A percentile compares a stretch with the other conserved stretches of the same genome.
Evolutionary conservation across 2,329 filamentous ascomycete species (phyloP).

Genomic region (Xylariomycetidae sp.): DNA sequence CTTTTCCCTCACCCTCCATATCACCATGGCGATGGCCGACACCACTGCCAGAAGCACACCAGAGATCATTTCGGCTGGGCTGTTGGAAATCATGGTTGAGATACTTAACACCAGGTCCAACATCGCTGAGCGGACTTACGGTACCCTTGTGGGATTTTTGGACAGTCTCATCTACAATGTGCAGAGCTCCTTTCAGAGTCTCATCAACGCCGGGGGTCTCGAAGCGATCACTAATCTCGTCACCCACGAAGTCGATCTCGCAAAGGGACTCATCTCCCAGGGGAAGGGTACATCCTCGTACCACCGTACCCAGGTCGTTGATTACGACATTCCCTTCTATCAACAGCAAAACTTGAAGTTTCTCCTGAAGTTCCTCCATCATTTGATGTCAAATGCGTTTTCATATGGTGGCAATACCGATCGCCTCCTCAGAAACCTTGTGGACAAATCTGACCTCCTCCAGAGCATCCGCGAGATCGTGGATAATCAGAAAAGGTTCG

Average conservation of each 20-base stretch:
- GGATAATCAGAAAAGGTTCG: constrained; percentile 72
- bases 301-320: constrained; percentile 76
- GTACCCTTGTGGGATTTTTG: constrained; percentile 79
- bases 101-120: constrained; percentile 77
- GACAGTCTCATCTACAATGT: constrained; percentile 84
- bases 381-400: constrained; percentile 80
- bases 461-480: constrained; percentile 76
- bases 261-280: constrained; percentile 60
- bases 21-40: constrained; percentile 66
- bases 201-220: constrained; percentile 78
- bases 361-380: constrained; percentile 92
- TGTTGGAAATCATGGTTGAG: constrained; percentile 87
- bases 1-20: constrained; percentile 79
- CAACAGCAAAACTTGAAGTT: constrained; percentile 91
- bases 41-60: constrained; percentile 31
- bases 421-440: constrained; percentile 83
- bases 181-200: constrained; percentile 75
- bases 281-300: constrained; percentile 66
- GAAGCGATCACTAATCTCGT: constrained; percentile 88
- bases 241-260: constrained; percentile 68
- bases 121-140: constrained; percentile 78
- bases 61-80: constrained; percentile 80
- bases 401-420: constrained; percentile 76
- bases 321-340: constrained; percentile 90
- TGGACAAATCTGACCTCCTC: constrained; percentile 85